Evolutionary conservation across 2,329 filamentous ascomycete genomes (phyloP), one percentile per base, ranked within the genome.

Genomic region (Stromatinia cepivora): DNA sequence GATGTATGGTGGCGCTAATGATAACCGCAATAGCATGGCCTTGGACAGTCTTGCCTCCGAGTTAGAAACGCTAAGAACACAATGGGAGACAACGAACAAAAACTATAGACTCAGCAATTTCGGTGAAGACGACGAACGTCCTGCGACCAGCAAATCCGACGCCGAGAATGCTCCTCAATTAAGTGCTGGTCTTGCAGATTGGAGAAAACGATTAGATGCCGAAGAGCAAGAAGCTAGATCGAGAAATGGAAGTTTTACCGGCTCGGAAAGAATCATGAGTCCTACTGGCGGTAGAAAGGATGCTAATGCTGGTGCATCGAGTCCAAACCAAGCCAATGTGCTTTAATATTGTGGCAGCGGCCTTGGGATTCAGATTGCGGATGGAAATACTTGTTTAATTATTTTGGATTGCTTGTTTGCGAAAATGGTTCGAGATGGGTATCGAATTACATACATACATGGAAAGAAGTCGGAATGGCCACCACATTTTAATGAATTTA

Each of bases 81-180:
- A 97, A 76, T 99, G 95, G 95, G 93, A 98, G 81, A 92, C 90
- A 52, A 97, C 93, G 17, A 97, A 94, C 82, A 95, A 96, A 80
- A 96, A 92, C 76, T 97, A 98, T 80, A 90, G 95, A 34, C 83
- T 97, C 57, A 97, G 92, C 80, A 94, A 90, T 77, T 89, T 91
- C 65, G 96, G 97, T 76, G 94, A 97, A 78, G 94, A 96, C 75
- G 75, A 80, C 39, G 75, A 82, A 73, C 82, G 82, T 64, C 69
- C 73, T 50, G 66, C 67, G 8, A 74, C 75, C 54, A 64, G 39
- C 10, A 67, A 74, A 53, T 66, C 64, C 9, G 65, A 67, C 5
- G 81, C 82, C 34, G 82, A 83, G 56, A 77, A 52, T 74, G 76
- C 15, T 80, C 82, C n/a, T 83, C 84, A 52, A 83, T 82, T 93